Conservation (phyloP, 2,329 filamentous ascomycete genomes). For the Colletotrichum noveboracense region DNA sequence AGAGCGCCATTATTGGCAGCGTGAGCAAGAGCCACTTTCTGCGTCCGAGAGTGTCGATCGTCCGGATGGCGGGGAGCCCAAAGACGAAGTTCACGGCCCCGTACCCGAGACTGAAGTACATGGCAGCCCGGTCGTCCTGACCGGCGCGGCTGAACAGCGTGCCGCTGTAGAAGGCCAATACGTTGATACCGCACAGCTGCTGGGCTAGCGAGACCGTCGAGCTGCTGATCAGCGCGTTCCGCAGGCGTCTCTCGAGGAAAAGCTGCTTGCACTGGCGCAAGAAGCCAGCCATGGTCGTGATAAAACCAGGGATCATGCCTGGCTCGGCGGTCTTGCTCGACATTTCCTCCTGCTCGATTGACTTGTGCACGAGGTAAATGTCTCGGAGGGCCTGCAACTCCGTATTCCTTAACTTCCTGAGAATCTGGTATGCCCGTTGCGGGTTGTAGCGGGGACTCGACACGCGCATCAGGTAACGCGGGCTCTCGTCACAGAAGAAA, state of each 20-base stretch:
- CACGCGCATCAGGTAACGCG: constrained; percentile 42
- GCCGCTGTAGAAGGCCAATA: constrained; percentile 49
- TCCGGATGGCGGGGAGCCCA: constrained; percentile 43
- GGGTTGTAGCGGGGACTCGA: constrained; percentile 39
- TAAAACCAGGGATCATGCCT: not conserved
- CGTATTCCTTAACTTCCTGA: constrained; percentile 41
- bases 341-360: constrained; percentile 31
- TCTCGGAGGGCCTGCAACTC: constrained; percentile 47
- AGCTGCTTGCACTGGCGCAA: constrained; percentile 31
- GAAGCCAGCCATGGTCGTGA: constrained; percentile 30
- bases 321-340: not conserved
- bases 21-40: constrained; percentile 48
- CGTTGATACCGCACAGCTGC: constrained; percentile 41
- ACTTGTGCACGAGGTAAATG: constrained; percentile 41
- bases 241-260: constrained; percentile 31
- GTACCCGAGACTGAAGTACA: constrained; percentile 37
- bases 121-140: constrained; percentile 23
- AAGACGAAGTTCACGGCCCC: constrained; percentile 48
- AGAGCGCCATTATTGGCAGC: constrained; percentile 47
- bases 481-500: constrained; percentile 44
- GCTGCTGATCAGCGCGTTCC: constrained; percentile 35
- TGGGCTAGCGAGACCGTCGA: constrained; percentile 36
- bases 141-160: constrained; percentile 29
- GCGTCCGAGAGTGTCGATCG: constrained; percentile 45
- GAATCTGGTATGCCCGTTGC: constrained; percentile 35